phyloP scores from a whole-genome alignment of 148 eudicot genomes.

The Bassia scoparia region DNA sequence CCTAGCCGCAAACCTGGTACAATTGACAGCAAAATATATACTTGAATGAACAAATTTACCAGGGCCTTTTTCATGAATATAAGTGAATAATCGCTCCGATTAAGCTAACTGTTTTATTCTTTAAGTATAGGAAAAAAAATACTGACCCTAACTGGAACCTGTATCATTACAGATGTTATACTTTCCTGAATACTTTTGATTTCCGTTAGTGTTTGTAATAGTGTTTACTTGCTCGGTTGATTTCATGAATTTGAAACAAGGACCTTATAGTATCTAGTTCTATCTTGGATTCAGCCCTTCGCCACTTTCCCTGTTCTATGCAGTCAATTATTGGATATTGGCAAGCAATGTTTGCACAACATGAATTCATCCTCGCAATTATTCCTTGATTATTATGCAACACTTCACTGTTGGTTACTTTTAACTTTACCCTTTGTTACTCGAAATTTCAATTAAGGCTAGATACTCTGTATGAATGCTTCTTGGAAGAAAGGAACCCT shows the following conservation, averaged over 20 bases:
- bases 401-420: constrained; percentile 15
- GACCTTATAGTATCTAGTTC: neutral
- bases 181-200: neutral
- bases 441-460: constrained; percentile 2
- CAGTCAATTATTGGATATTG: neutral
- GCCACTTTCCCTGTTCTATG: neutral
- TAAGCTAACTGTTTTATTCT: neutral
- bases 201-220: too few species aligned
- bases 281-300: neutral
- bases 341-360: neutral
- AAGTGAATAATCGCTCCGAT: neutral
- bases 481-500: constrained; percentile 24
- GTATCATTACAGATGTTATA: neutral
- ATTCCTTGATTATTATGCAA: constrained; percentile 4
- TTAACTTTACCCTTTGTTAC: constrained; percentile 21
- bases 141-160: constrained; percentile 2
- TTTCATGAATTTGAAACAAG: too few species aligned
- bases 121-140: neutral
- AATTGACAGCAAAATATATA: too few species aligned
- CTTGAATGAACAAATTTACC: neutral
- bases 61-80: neutral
- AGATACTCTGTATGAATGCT: constrained; percentile 23
- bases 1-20: too few species aligned
- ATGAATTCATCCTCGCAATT: constrained; percentile 7
- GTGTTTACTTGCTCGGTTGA: neutral